phyloP scores from a whole-genome alignment of 768 basidiomycete genomes.

The Panellus pusillus region DNA sequence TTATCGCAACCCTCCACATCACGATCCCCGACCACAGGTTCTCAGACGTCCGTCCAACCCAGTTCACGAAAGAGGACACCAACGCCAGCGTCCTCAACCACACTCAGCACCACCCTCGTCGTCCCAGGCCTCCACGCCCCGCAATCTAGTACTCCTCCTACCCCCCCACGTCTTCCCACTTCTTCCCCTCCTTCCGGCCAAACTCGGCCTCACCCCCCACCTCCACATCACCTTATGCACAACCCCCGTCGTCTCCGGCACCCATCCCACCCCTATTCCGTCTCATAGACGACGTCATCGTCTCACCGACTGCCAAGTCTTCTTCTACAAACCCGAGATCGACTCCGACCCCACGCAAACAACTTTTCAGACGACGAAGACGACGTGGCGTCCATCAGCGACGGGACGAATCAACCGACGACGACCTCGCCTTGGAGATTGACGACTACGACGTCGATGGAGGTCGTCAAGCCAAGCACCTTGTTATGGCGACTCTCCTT shows the following conservation, averaged over 20 bases:
- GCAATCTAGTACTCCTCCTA: slow-evolving; percentile 91
- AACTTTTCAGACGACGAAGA: slow-evolving; percentile 81
- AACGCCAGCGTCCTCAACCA: slow-evolving; percentile 78
- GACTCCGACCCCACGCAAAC: slow-evolving; percentile 93
- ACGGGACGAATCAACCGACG: slow-evolving; percentile 69
- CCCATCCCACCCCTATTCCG: slow-evolving; percentile 88
- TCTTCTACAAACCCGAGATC: slow-evolving; percentile 89
- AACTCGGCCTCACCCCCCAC: slow-evolving; percentile 70
- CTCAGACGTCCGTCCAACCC: slow-evolving; percentile 84
- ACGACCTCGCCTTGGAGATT: slow-evolving; percentile 74
- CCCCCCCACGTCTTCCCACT: slow-evolving; percentile 70
- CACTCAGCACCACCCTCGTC: slow-evolving; percentile 78
- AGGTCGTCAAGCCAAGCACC: slow-evolving; percentile 40
- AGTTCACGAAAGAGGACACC: slow-evolving; percentile 85
- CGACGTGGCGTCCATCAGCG: slow-evolving; percentile 62
- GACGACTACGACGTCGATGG: slow-evolving; percentile 81
- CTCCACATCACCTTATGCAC: slow-evolving; percentile 62
- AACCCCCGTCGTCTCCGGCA: slow-evolving; percentile 77
- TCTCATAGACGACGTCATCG: slow-evolving; percentile 87
- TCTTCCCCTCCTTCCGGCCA: slow-evolving; percentile 78
- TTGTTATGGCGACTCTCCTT: too few species aligned
- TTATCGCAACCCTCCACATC: slow-evolving; percentile 95
- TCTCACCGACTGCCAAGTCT: slow-evolving; percentile 91
- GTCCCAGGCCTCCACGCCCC: slow-evolving; percentile 72
- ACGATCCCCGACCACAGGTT: slow-evolving; percentile 99